Conservation (phyloP, 2,329 filamentous ascomycete species). For the Cladosporium sp. region DNA sequence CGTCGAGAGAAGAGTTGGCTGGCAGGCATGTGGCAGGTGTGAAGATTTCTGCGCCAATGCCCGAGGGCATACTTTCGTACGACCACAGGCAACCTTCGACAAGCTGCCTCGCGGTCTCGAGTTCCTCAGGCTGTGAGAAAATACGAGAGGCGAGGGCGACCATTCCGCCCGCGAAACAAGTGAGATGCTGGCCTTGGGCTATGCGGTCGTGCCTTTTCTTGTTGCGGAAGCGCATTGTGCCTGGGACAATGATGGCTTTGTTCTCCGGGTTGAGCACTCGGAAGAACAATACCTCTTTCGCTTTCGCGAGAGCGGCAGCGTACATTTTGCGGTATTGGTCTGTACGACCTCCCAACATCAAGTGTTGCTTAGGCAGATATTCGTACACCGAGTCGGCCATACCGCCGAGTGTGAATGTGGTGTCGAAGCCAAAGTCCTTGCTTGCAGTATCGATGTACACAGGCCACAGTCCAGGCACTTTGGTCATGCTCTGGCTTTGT, state of each 20-base stretch:
- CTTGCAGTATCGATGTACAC: constrained; percentile 45
- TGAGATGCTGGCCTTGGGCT: constrained; percentile 55
- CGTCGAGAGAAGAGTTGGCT: background rate
- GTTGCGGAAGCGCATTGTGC: constrained; percentile 20
- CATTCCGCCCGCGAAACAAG: constrained; percentile 68
- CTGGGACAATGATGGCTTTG: constrained; percentile 32
- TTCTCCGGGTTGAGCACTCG: constrained; percentile 42
- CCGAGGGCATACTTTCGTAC: constrained; percentile 54
- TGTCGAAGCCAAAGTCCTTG: constrained; percentile 29
- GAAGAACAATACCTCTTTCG: constrained; percentile 42
- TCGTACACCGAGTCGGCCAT: constrained; percentile 34
- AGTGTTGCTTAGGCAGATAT: constrained; percentile 30
- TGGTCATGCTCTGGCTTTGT: constrained; percentile 49
- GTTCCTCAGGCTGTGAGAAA: constrained; percentile 51
- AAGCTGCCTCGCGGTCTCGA: constrained; percentile 54
- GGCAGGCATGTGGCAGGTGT: constrained; percentile 45
- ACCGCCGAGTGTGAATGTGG: constrained; percentile 29
- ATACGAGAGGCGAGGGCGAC: constrained; percentile 64
- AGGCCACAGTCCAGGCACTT: constrained; percentile 61
- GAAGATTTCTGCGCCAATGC: constrained; percentile 60
- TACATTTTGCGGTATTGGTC: constrained; percentile 43
- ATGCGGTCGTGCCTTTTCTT: constrained; percentile 27
- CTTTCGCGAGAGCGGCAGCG: constrained; percentile 43
- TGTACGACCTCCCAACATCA: constrained; percentile 24
- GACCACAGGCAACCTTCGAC: constrained; percentile 62